Evolutionary conservation across 306 rosid species (phyloP).

Genomic region (Sindora glabra): DNA sequence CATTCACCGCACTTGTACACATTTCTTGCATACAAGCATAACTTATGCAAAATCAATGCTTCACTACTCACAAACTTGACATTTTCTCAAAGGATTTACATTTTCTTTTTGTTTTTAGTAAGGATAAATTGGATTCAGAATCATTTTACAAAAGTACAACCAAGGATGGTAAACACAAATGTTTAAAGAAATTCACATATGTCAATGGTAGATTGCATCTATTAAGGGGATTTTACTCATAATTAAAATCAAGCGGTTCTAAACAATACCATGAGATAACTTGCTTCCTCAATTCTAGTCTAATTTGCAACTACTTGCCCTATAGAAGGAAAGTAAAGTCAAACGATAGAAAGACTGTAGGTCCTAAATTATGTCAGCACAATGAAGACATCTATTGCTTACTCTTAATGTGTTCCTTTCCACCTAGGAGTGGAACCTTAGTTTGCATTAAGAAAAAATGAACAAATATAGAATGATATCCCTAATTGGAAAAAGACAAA

Average conservation of each 20-base stretch:
- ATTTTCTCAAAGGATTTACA: background rate
- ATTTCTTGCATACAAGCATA: too few species aligned
- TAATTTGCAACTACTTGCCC: background rate
- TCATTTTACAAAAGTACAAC: background rate
- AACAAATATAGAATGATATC: conserved; percentile 8
- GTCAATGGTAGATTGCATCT: background rate
- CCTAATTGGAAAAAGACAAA: background rate
- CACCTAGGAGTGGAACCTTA: background rate
- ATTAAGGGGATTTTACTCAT: background rate
- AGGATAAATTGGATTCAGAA: too few species aligned
- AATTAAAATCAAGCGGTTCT: background rate
- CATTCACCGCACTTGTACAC: too few species aligned
- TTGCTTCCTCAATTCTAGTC: background rate
- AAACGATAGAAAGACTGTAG: conserved; percentile 1
- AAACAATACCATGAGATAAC: background rate
- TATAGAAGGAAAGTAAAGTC: background rate
- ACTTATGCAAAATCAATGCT: too few species aligned
- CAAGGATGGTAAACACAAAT: background rate
- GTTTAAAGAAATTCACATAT: background rate
- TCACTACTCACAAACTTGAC: background rate
- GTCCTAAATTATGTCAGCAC: background rate
- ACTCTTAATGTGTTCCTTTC: too few species aligned
- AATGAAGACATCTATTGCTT: too few species aligned
- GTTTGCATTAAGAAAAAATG: too few species aligned
- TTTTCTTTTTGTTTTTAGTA: too few species aligned